phyloP scores from a whole-genome alignment of 169 alveolate species.

The Toxoplasma gondii region DNA sequence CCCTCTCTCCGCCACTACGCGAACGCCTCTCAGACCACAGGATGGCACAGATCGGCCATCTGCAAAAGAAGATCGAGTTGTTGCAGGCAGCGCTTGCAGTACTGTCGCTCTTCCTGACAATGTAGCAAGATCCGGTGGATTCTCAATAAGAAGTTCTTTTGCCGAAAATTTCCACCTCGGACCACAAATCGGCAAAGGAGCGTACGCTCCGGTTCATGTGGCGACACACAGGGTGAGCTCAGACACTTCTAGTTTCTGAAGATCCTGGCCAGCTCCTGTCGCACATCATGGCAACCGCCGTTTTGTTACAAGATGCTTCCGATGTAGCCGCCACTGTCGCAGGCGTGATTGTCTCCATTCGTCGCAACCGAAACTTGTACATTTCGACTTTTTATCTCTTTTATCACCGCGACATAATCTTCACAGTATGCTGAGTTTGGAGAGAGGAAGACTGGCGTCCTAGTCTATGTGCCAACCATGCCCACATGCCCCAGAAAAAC shows the following conservation, averaged over 20 bases:
- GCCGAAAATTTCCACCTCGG: constrained; percentile 40
- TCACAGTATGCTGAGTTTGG: too few relatives aligned
- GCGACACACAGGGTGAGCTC: constrained; percentile 76
- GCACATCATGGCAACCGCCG: neutral
- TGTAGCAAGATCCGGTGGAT: neutral
- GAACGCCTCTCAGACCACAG: neutral
- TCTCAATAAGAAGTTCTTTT: neutral
- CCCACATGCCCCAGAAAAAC: constrained; percentile 42
- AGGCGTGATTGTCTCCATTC: too few relatives aligned
- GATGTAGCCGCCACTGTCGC: too few relatives aligned
- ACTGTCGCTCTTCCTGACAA: neutral
- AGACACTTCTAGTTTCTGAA: neutral
- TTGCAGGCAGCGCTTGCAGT: neutral
- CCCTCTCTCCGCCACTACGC: neutral
- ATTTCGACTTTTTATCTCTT: too few relatives aligned
- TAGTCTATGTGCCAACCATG: too few relatives aligned
- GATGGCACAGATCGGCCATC: neutral
- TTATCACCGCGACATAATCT: too few relatives aligned
- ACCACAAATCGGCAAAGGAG: constrained; percentile 82
- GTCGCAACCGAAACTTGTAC: too few relatives aligned
- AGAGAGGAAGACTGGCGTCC: too few relatives aligned
- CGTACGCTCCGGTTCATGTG: constrained; percentile 86
- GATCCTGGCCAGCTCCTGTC: neutral
- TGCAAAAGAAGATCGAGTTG: neutral
- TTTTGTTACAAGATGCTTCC: too few relatives aligned